Evolutionary conservation across 495 filamentous ascomycete genomes (phyloP).

Genomic region (Aspergillus sclerotioniger): DNA sequence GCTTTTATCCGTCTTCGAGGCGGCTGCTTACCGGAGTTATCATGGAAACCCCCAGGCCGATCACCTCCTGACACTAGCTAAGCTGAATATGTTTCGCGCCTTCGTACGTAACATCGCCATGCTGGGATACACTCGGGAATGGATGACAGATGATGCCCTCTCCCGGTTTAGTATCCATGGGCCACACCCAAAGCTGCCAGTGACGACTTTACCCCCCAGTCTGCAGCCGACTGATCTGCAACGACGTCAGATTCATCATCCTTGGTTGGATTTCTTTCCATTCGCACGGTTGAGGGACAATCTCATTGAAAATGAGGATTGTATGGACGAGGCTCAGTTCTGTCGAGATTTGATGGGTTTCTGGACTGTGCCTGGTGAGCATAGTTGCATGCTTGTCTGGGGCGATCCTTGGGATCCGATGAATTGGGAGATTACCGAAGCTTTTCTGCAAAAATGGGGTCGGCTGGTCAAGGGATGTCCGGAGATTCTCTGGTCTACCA

Average conservation of each 20-base stretch:
- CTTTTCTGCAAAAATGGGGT: slow-evolving; percentile 29
- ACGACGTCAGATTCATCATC: slow-evolving; percentile 12
- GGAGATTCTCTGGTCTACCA: slow-evolving; percentile 20
- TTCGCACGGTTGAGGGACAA: slow-evolving; percentile 33
- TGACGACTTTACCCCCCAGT: too few relatives aligned
- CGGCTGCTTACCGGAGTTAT: too few relatives aligned
- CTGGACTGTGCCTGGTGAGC: slow-evolving; percentile 14
- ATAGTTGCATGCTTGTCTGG: slow-evolving; percentile 28
- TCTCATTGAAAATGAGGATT: slow-evolving; percentile 19
- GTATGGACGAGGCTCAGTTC: slow-evolving; percentile 22
- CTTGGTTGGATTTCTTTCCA: slow-evolving; percentile 33
- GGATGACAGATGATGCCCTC: too few relatives aligned
- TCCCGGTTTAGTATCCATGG: too few relatives aligned
- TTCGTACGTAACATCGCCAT: too few relatives aligned
- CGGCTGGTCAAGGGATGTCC: slow-evolving; percentile 25
- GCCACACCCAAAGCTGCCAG: too few relatives aligned
- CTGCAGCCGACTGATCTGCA: slow-evolving; percentile 5
- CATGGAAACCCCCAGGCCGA: too few relatives aligned
- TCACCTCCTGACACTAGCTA: too few relatives aligned
- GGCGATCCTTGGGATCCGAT: slow-evolving; percentile 27
- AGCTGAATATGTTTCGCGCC: too few relatives aligned
- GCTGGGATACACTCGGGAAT: too few relatives aligned
- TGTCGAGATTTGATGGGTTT: slow-evolving; percentile 27
- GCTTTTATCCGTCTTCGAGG: too few relatives aligned
- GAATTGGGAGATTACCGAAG: slow-evolving; percentile 32